Base-by-base conservation (phyloP, 1,284 basidiomycete genomes). In the Tranzscheliella williamsii region DNA sequence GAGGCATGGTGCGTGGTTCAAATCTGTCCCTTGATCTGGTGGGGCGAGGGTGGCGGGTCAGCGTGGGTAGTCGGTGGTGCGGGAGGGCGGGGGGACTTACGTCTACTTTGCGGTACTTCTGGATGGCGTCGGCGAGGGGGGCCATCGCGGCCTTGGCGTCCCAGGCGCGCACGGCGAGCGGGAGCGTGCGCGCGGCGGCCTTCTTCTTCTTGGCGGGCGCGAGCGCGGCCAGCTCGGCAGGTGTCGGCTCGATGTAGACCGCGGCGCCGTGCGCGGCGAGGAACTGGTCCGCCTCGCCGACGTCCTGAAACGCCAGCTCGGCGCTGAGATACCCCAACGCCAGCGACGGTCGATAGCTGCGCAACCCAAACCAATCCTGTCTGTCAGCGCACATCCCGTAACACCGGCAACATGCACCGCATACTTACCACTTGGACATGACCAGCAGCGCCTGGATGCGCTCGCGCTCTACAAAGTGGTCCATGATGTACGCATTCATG, bases 401-500 rank as follows among this genome's bases (percentile, higher is more conserved):
- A 29, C 11, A 29, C 9, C n/a, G 27, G 11, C 27, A n/a, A 29
- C n/a, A 29, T 29, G 27, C 9, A 9, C 27, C n/a, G 27, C 9
- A 78, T 24, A 38, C 57, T 33, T 47, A 61, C 51, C 47, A 51
- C 20, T 46, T 55, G 38, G 90, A 85, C 81, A 98, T 92, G 67
- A 89, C 85, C 69, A 91, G 84, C 48, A 99, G 80, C 1, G 92
- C 92, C 54, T 86, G 85, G 46, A 89, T 84, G 46, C 95, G 82
- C 80, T 97, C 95, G 63, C 95, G 85, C 73, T 88, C 86, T 67
- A 96, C 88, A 78, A 98, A 96, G 79, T 97, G 92, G 79, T 98
- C 94, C 90, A 98, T 95, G 75, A 99, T 91, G 79, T 97, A 97
- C 47, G 86, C 92, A 40, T 91, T 91, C 95, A 98, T 97, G 78